Percentiles rank a stretch among this genome's conserved stretches.
These are phyloP conservation scores for Hemileccinum rubropunctum DNA, from an alignment of 768 basidiomycete genomes.

Conservation along the genomic window DNA sequence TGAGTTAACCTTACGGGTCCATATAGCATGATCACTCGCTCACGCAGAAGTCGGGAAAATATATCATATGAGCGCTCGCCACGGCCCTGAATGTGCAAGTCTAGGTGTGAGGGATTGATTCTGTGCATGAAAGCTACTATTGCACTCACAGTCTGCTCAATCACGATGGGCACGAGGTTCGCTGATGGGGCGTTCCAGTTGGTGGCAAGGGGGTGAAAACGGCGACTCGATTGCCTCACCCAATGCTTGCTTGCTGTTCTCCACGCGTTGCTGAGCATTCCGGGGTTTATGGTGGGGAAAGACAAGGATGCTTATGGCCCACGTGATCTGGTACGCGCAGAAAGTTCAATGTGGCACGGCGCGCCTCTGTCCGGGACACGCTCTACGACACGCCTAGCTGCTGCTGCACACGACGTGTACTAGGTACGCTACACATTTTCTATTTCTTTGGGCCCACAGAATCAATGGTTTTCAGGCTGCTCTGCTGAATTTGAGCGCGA, in stretches of 20 bases:
- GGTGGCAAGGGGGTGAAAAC: conserved; percentile 54
- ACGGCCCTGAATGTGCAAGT: conserved; percentile 52
- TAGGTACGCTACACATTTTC: conserved; percentile 9
- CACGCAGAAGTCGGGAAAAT: conserved; percentile 88
- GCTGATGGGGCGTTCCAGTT: conserved; percentile 47
- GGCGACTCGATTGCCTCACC: conserved; percentile 31
- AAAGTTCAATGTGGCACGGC: conserved; percentile 15
- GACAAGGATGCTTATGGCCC: conserved; percentile 11
- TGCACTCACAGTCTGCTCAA: conserved; percentile 78
- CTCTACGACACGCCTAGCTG: conserved; percentile 3
- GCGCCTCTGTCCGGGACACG: conserved; percentile 12
- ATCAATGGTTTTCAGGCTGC: neutral
- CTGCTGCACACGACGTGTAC: conserved; percentile 10
- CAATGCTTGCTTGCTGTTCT: conserved; percentile 18
- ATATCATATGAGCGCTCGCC: conserved; percentile 94
- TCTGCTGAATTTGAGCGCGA: conserved; percentile 1
- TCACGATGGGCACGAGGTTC: conserved; percentile 85
- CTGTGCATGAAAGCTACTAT: conserved; percentile 5
- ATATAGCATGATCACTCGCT: conserved; percentile 93
- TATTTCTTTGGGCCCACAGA: neutral
- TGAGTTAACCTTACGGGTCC: conserved; percentile 65
- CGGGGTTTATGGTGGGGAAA: conserved; percentile 4
- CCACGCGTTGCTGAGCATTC: conserved; percentile 31
- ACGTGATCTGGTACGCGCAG: conserved; percentile 24
- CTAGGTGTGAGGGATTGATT: conserved; percentile 11